Conservation (phyloP, 1,284 basidiomycete genomes). For the Malassezia globosa region DNA sequence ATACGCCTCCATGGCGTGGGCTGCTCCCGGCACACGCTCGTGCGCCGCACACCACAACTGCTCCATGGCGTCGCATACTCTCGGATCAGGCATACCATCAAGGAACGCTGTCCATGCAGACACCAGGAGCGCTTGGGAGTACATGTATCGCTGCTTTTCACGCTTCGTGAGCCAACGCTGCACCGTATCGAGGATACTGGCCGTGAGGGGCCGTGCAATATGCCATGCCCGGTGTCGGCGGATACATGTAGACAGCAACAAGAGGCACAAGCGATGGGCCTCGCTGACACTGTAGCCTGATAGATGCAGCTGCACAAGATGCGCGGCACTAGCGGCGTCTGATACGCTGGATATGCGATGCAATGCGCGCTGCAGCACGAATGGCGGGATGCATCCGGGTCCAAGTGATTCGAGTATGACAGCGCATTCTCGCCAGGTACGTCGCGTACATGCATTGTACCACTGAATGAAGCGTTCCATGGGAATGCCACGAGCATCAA, state of each 20-base stretch:
- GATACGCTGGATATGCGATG: background rate
- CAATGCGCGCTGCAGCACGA: constrained; percentile 16
- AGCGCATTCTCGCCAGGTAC: constrained; percentile 5
- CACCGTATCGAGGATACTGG: background rate
- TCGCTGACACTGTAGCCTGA: constrained; percentile 1
- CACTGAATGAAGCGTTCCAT: constrained; percentile 3
- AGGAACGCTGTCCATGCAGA: background rate
- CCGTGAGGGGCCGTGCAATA: background rate
- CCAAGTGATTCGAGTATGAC: background rate
- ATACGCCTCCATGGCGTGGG: constrained; percentile 3
- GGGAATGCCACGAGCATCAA: background rate
- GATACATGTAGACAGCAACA: background rate
- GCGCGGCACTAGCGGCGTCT: constrained; percentile 10
- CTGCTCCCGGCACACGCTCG: constrained; percentile 1
- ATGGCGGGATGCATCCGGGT: constrained; percentile 5
- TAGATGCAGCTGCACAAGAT: background rate
- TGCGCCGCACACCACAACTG: background rate
- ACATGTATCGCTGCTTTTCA: background rate
- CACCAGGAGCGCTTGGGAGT: constrained; percentile 4
- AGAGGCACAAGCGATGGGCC: background rate
- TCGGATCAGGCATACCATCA: constrained; percentile 1
- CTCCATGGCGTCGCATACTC: constrained; percentile 8
- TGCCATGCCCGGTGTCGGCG: constrained; percentile 7
- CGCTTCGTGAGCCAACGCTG: background rate
- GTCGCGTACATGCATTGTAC: constrained; percentile 14